These are phyloP conservation scores for Mortierella polycephala DNA, from an alignment of 371 early-diverging fungal genomes.

Conservation along the genomic window DNA sequence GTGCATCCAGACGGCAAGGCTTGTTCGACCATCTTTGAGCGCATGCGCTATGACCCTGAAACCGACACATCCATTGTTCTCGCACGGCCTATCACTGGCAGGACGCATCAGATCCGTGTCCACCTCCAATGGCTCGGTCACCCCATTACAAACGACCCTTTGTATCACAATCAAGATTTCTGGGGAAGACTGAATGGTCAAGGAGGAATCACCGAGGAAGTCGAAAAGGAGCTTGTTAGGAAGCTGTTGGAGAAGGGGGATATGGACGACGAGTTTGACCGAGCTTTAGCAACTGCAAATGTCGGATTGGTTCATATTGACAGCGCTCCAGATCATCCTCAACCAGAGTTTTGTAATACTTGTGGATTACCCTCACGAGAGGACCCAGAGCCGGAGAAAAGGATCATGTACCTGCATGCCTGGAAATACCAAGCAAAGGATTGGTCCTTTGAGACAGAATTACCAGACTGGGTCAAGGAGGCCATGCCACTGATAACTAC, in stretches of 20 bases:
- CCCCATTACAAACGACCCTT: constrained; percentile 98
- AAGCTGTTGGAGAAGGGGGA: constrained; percentile 40
- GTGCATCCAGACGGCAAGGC: constrained; percentile 86
- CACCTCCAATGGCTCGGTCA: constrained; percentile 96
- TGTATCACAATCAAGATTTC: constrained; percentile 78
- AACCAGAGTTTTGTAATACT: constrained; percentile 39
- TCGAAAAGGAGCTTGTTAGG: constrained; percentile 39
- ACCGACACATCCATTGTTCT: constrained; percentile 39
- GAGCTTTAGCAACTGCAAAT: constrained; percentile 27
- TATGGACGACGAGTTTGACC: constrained; percentile 42
- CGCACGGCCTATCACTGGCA: constrained; percentile 91
- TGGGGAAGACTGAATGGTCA: constrained; percentile 76
- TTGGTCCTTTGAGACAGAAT: constrained; percentile 79
- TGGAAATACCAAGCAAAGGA: constrained; percentile 76
- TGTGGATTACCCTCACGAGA: constrained; percentile 44
- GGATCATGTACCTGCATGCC: constrained; percentile 88
- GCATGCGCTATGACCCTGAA: constrained; percentile 67
- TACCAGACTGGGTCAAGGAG: constrained; percentile 83
- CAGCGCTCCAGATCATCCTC: constrained; percentile 3
- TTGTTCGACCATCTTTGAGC: constrained; percentile 78
- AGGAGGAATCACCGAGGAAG: constrained; percentile 57
- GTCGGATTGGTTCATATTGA: neutral
- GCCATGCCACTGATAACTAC: neutral
- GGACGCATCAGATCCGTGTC: constrained; percentile 99
- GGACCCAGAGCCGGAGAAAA: constrained; percentile 77